Base-by-base conservation (phyloP, 202 grass and related monocot genomes). In the Elaeis oleifera region DNA sequence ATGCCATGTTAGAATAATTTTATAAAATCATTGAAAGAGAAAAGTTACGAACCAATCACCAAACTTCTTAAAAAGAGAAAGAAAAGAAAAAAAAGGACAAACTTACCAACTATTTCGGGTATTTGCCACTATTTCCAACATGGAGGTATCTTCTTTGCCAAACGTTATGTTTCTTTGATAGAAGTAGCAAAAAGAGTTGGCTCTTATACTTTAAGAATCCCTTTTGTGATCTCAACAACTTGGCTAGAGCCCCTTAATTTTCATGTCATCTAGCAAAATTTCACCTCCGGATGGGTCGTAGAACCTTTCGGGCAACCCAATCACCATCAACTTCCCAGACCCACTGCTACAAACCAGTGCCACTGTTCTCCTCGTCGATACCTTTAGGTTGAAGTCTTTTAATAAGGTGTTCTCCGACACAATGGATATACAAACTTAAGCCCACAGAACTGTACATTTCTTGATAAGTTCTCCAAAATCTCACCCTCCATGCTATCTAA, bases 81-180 rank as follows among this genome's bases (percentile, higher is more conserved):
- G 0, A 5, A 27, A 5, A 27, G 4, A 3, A 24, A 24, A 3
- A 26, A 26, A 26, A 4, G 3, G 25, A 26, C 3, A 26, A 4
- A 4, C 25, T 26, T 26, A 26, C 26, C 4, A 4, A 3, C 4
- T 89, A 4, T 88, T 67, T n/a, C n/a, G 81, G 2, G 84, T 79
- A 18, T 89, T 95, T 5, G 32, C 58, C 6, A 95, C 71, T 53
- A 95, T 13, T 26, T 89, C 70, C 74, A 80, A 81, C 66, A 83
- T 20, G 4, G 78, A 75, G 0, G 79, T 84, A 63, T 54, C 50
- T 64, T 85, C 76, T 29, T 88, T 73, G 44, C 89, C 84, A 67
- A 84, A 95, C 1, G 89, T 63, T 3, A 95, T 83, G 74, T 95
- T 95, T 64, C 78, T 51, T 39, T 72, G 26, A 95, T 83, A 64